phyloP scores from a whole-genome alignment of 1,284 basidiomycete genomes.

The Ceraceosorus guamensis region DNA sequence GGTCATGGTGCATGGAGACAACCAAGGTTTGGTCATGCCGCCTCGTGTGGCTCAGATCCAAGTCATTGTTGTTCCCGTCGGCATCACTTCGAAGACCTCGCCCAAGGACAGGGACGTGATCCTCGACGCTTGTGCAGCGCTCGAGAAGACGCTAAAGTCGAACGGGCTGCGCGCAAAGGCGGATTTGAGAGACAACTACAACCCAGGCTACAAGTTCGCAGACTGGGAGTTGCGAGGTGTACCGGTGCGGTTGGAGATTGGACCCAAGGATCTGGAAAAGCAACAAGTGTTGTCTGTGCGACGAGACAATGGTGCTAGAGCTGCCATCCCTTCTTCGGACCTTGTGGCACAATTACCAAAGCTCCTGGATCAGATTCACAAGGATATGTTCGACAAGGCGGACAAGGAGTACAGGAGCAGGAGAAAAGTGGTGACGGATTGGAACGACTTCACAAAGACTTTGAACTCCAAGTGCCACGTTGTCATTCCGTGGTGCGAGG shows the following conservation, averaged over 20 bases:
- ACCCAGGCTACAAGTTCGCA: slow-evolving; percentile 97
- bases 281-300: slow-evolving; percentile 76
- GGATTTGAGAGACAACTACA: slow-evolving; percentile 89
- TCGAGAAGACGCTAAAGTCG: slow-evolving; percentile 55
- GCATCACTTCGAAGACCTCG: slow-evolving; percentile 59
- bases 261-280: slow-evolving; percentile 83
- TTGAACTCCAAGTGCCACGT: slow-evolving; percentile 82
- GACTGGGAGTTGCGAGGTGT: slow-evolving; percentile 92
- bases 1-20: slow-evolving; percentile 99
- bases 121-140: slow-evolving; percentile 61
- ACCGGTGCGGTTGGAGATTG: slow-evolving; percentile 91
- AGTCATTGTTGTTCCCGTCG: slow-evolving; percentile 85
- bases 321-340: slow-evolving; percentile 18
- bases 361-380: slow-evolving; percentile 79
- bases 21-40: slow-evolving; percentile 91
- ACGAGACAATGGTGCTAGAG: slow-evolving; percentile 65
- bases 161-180: slow-evolving; percentile 76
- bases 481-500: slow-evolving; percentile 94
- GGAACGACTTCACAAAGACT: slow-evolving; percentile 82
- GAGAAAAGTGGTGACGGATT: slow-evolving; percentile 68
- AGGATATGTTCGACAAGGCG: slow-evolving; percentile 77
- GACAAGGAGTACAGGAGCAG: slow-evolving; percentile 67
- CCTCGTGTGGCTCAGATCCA: slow-evolving; percentile 89
- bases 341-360: slow-evolving; percentile 25
- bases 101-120: slow-evolving; percentile 60